Evolutionary conservation across 305 asterid genomes (phyloP).

Genomic region (Rubia tinctorum): DNA sequence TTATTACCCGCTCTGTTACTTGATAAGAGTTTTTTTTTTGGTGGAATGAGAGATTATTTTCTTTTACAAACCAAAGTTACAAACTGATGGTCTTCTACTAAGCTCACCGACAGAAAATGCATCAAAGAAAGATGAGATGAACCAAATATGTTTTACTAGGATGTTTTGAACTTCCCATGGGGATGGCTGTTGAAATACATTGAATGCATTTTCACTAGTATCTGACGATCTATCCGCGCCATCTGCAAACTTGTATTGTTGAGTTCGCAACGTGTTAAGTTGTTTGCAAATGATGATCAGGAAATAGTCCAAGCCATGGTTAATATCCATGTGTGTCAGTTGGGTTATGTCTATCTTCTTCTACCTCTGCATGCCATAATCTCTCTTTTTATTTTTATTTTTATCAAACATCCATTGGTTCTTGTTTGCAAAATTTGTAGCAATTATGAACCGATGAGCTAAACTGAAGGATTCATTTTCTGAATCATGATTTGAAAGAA

Average conservation of each 20-base stretch:
- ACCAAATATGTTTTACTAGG: neutral
- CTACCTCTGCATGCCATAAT: neutral
- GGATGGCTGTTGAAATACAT: too few relatives aligned
- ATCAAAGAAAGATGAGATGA: neutral
- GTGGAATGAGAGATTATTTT: neutral
- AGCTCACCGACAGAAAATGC: neutral
- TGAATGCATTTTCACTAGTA: too few relatives aligned
- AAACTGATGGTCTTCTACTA: neutral
- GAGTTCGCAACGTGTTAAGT: neutral
- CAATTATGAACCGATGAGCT: neutral
- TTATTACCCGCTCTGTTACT: neutral
- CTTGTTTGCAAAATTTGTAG: neutral
- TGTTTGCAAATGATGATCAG: neutral
- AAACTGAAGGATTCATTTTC: neutral
- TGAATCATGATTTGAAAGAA: neutral
- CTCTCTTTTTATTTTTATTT: neutral
- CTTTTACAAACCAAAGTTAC: neutral
- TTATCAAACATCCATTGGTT: neutral
- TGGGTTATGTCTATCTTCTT: neutral
- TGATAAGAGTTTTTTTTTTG: too few relatives aligned
- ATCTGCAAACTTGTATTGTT: neutral
- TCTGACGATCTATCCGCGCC: neutral
- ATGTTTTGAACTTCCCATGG: too few relatives aligned
- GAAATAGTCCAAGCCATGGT: neutral
- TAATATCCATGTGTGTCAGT: neutral